Evolutionary conservation across 768 basidiomycete genomes (phyloP), one percentile per base, ranked within the genome.

Genomic region (Pleurotus platypus): DNA sequence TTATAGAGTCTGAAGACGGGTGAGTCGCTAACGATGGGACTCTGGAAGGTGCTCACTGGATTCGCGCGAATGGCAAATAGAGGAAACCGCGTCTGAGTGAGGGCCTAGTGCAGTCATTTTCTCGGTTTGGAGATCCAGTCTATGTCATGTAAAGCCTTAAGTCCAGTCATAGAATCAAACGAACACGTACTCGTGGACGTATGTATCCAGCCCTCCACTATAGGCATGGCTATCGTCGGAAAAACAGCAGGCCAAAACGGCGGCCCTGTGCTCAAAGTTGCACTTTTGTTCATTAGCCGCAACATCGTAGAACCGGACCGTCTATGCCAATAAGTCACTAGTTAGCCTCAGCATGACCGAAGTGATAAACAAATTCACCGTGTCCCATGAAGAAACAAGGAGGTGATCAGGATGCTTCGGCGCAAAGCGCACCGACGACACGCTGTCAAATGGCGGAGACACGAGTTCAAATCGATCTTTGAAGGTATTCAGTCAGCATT

Each of bases 331-430:
- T 24, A 47, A 15, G 58, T 55, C 35, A 43, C 26, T 3, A 46
- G 12, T 7, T 27, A 61, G 57, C 56, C 47, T 43, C 7, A 26
- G 38, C 55, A 56, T 46, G 58, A 38, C 26, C 45, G 57, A 57
- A 22, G 46, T 49, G 56, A 55, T 26, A 57, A 43, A n/a, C 22
- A 46, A 4, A 62, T 75, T 26, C 64, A 80, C 82, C 20, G 90
- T 84, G 70, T 98, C 96, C 96, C 96, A 98, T 59, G 90, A 89
- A 11, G 92, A 84, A 15, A 90, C 91, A 0, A 98, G 73, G 1
- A 98, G 73, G 16, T 89, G 85, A 55, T 89, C 79, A 2, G 94
- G 86, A 67, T 89, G 83, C 2, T 79, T 78, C 1, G 93, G 90
- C 18, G 93, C 92, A 70, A 90, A 98, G 30, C 82, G 79, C 26